Percentiles rank a stretch among this genome's conserved stretches.
These are phyloP conservation scores for Coprinopsis cinerea DNA, from an alignment of 768 basidiomycete genomes.

Conservation along the genomic window DNA sequence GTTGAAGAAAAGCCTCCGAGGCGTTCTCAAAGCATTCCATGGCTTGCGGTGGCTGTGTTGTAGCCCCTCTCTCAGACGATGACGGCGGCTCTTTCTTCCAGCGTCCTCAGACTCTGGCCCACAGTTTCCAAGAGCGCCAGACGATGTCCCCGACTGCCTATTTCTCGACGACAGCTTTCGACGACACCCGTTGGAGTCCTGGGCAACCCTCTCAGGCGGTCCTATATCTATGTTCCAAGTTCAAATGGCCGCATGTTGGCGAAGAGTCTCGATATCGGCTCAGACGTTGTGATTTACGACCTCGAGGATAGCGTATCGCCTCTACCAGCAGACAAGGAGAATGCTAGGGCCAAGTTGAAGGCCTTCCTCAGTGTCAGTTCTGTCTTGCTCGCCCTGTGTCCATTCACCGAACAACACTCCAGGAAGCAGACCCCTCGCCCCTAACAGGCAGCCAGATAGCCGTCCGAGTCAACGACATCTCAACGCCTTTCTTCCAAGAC, in stretches of 20 bases:
- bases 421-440: constrained; percentile 18
- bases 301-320: constrained; percentile 84
- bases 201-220: constrained; percentile 32
- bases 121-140: not conserved
- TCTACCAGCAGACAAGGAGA: constrained; percentile 50
- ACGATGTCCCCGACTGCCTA: not conserved
- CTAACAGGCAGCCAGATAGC: constrained; percentile 47
- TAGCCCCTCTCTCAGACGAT: not conserved
- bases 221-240: constrained; percentile 77
- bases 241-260: constrained; percentile 77
- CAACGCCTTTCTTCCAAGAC: constrained; percentile 57
- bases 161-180: not conserved
- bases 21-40: not conserved
- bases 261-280: constrained; percentile 57
- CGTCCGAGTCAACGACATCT: constrained; percentile 64
- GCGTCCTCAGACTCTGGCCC: not conserved
- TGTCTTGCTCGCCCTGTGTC: not conserved
- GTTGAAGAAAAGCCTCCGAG: constrained; percentile 8
- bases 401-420: not conserved
- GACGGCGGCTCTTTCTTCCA: not conserved
- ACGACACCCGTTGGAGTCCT: not conserved
- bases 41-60: constrained; percentile 14
- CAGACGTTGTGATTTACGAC: constrained; percentile 83
- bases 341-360: constrained; percentile 49
- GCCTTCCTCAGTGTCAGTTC: constrained; percentile 47